Percentiles rank a stretch among this genome's conserved stretches.
Conservation (phyloP, 2,329 filamentous ascomycete species). For the Curvularia sp. region DNA sequence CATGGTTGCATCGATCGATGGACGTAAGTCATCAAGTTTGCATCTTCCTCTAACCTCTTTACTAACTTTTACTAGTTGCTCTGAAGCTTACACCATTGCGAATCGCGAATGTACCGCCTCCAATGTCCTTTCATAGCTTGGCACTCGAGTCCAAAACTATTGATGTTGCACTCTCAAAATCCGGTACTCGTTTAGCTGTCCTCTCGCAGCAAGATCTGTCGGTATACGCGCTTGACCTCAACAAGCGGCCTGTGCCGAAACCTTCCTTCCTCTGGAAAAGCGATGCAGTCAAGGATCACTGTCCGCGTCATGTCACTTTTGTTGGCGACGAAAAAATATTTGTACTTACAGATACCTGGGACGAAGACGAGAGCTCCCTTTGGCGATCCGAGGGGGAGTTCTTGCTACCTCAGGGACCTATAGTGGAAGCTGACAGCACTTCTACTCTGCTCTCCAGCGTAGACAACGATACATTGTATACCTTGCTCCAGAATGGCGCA, state of each 20-base stretch:
- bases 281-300: slow-evolving; percentile 22
- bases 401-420: slow-evolving; percentile 30
- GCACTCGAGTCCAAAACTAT: slow-evolving; percentile 66
- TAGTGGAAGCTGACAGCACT: slow-evolving; percentile 31
- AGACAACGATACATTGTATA: slow-evolving; percentile 31
- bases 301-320: slow-evolving; percentile 58
- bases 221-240: slow-evolving; percentile 72
- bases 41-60: slow-evolving; percentile 11
- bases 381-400: slow-evolving; percentile 36
- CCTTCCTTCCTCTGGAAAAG: slow-evolving; percentile 54
- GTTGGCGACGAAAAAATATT: slow-evolving; percentile 48
- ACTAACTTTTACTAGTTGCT: slow-evolving; percentile 49
- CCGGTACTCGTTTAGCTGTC: slow-evolving; percentile 65
- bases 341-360: slow-evolving; percentile 45
- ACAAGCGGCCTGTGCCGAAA: slow-evolving; percentile 58
- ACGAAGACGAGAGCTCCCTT: slow-evolving; percentile 38
- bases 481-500: slow-evolving; percentile 35
- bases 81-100: slow-evolving; percentile 87
- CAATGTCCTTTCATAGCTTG: slow-evolving; percentile 85
- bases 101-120: slow-evolving; percentile 85
- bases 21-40: slow-evolving; percentile 56
- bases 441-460: slow-evolving; percentile 36
- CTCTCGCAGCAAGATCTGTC: slow-evolving; percentile 72
- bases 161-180: slow-evolving; percentile 73
- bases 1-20: slow-evolving; percentile 83